These are phyloP conservation scores for Marasmius tenuissimus DNA, from an alignment of 1,284 basidiomycete genomes.

Conservation along the genomic window DNA sequence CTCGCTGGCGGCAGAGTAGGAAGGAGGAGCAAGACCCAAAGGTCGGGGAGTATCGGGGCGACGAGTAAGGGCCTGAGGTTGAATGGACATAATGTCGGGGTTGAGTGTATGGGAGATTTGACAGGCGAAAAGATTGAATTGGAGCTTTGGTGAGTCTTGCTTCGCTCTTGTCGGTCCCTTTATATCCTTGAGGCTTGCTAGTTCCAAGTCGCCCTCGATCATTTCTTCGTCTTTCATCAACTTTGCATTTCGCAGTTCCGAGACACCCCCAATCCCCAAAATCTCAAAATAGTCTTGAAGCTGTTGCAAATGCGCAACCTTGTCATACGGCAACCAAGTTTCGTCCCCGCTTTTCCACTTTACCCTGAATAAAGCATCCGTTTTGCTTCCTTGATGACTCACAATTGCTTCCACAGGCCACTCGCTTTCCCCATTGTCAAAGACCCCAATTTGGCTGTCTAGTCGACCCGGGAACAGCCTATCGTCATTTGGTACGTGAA, in stretches of 20 bases:
- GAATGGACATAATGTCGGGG: no score
- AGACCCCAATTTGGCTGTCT: conserved; percentile 13
- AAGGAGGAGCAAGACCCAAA: no score
- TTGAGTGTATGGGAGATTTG: no score
- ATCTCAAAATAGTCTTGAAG: conserved; percentile 18
- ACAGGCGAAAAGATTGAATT: no score
- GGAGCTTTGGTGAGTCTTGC: no score
- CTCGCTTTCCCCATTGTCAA: conserved; percentile 14
- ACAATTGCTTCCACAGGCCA: conserved; percentile 20
- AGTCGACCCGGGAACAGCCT: conserved; percentile 21
- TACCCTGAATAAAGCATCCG: conserved; percentile 18
- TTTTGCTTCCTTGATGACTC: conserved; percentile 16
- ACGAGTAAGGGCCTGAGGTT: no score
- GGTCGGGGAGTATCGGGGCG: no score
- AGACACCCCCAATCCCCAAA: neutral
- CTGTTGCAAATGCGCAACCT: conserved; percentile 11
- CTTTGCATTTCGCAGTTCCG: neutral
- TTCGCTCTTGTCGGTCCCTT: no score
- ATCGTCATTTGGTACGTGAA: conserved; percentile 29
- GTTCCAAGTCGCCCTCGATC: no score
- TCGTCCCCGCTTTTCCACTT: conserved; percentile 24
- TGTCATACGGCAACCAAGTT: conserved; percentile 21
- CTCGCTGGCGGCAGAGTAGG: no score
- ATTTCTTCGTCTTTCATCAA: no score
- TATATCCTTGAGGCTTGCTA: no score